Evolutionary conservation across 2,329 filamentous ascomycete genomes (phyloP).

Genomic region (Tolypocladium endophyticum): DNA sequence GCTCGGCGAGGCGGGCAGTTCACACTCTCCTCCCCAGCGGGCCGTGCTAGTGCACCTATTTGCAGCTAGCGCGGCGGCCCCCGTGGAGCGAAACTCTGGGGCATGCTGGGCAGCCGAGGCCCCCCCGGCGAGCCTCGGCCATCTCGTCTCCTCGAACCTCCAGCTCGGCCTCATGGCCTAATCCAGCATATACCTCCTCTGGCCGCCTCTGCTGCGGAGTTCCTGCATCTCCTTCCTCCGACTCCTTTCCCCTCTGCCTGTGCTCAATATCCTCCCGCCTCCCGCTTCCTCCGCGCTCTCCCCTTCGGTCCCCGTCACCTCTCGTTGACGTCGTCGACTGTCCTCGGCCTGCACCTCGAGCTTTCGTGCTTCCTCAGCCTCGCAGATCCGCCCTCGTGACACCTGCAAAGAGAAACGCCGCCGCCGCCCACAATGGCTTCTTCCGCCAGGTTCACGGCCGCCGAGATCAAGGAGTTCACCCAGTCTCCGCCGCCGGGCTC

Average conservation of each 20-base stretch:
- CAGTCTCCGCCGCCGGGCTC: constrained; percentile 59
- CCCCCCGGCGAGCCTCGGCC: constrained; percentile 7
- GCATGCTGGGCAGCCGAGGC: constrained; percentile 6
- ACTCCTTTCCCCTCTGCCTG: not conserved
- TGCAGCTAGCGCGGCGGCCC: not conserved
- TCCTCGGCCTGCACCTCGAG: not conserved
- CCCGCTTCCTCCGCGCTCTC: not conserved
- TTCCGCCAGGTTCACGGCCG: constrained; percentile 19
- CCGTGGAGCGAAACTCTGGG: constrained; percentile 5
- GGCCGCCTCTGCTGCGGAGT: not conserved
- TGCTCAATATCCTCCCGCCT: not conserved
- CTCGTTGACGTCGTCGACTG: not conserved
- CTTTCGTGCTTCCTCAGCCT: not conserved
- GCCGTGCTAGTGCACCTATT: not conserved
- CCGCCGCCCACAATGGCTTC: constrained; percentile 18
- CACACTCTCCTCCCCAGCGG: not conserved
- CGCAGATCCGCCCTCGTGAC: not conserved
- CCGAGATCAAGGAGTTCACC: constrained; percentile 42
- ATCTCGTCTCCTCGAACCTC: not conserved
- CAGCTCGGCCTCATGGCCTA: constrained; percentile 3
- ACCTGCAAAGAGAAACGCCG: not conserved
- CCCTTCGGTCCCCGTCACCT: not conserved
- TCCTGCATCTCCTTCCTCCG: not conserved
- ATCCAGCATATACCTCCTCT: constrained; percentile 3
- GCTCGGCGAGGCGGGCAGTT: not conserved